A percentile compares a stretch with the other conserved stretches of the same genome.
These are phyloP conservation scores for Tolypocladium amazonense DNA, from an alignment of 2,329 filamentous ascomycete species.

Conservation along the genomic window DNA sequence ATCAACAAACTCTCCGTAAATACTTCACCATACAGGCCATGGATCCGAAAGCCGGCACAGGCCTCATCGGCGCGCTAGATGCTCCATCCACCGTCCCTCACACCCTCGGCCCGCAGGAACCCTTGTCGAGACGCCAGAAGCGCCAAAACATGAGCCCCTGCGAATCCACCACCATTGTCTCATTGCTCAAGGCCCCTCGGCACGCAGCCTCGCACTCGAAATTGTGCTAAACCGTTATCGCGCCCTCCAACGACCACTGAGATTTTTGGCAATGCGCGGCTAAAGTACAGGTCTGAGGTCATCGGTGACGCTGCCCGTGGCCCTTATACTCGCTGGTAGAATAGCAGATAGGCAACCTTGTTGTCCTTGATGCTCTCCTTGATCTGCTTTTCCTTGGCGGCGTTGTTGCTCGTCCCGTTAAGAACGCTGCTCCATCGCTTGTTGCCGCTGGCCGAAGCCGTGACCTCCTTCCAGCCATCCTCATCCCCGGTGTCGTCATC, in stretches of 20 bases:
- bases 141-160: slow-evolving; percentile 13
- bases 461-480: slow-evolving; percentile 76
- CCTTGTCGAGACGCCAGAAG: slow-evolving; percentile 16
- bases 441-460: slow-evolving; percentile 46
- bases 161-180: slow-evolving; percentile 9
- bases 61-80: not conserved
- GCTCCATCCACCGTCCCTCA: not conserved
- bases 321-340: slow-evolving; percentile 68
- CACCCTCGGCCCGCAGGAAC: slow-evolving; percentile 7
- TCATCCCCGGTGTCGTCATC: slow-evolving; percentile 59
- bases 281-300: not conserved
- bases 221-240: not conserved
- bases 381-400: slow-evolving; percentile 45
- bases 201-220: not conserved
- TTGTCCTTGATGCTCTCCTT: slow-evolving; percentile 72
- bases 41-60: not conserved
- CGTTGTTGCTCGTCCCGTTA: slow-evolving; percentile 51
- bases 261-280: not conserved
- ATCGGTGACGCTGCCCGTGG: not conserved
- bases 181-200: slow-evolving; percentile 8
- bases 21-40: not conserved
- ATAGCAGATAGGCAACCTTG: slow-evolving; percentile 93
- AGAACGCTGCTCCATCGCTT: slow-evolving; percentile 60
- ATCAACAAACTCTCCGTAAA: not conserved
- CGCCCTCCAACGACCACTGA: not conserved